Conservation (phyloP, 768 basidiomycete species). For the Tylopilus sp. region DNA sequence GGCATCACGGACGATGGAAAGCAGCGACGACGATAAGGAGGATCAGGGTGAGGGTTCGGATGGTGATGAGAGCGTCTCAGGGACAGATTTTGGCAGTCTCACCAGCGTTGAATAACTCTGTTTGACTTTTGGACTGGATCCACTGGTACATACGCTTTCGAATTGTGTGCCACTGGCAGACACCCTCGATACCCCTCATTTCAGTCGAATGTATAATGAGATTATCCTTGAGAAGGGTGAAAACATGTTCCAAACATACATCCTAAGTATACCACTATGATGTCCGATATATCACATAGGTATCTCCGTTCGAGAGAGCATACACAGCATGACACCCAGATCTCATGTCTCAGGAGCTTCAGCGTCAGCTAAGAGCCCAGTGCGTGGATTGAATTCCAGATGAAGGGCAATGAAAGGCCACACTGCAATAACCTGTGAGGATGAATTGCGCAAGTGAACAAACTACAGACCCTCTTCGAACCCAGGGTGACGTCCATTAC, state of each 20-base stretch:
- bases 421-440: conserved; percentile 37
- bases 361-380: conserved; percentile 22
- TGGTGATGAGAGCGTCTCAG: conserved; percentile 38
- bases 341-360: conserved; percentile 17
- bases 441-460: background rate
- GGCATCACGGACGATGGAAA: conserved; percentile 11
- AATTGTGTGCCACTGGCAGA: background rate
- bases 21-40: conserved; percentile 15
- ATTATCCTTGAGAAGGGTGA: background rate
- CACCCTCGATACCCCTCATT: conserved; percentile 1
- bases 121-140: conserved; percentile 1
- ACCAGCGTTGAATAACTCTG: conserved; percentile 45
- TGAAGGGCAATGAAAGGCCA: conserved; percentile 66
- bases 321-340: background rate
- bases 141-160: conserved; percentile 3
- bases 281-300: conserved; percentile 7
- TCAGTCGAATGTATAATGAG: background rate
- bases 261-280: conserved; percentile 6
- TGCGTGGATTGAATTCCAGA: conserved; percentile 54
- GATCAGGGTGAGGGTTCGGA: conserved; percentile 35
- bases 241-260: background rate
- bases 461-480: conserved; percentile 71
- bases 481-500: conserved; percentile 78
- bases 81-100: conserved; percentile 45
- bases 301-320: conserved; percentile 2